Evolutionary conservation across 2,329 filamentous ascomycete species (phyloP).

Genomic region (Ascochyta rabiei): DNA sequence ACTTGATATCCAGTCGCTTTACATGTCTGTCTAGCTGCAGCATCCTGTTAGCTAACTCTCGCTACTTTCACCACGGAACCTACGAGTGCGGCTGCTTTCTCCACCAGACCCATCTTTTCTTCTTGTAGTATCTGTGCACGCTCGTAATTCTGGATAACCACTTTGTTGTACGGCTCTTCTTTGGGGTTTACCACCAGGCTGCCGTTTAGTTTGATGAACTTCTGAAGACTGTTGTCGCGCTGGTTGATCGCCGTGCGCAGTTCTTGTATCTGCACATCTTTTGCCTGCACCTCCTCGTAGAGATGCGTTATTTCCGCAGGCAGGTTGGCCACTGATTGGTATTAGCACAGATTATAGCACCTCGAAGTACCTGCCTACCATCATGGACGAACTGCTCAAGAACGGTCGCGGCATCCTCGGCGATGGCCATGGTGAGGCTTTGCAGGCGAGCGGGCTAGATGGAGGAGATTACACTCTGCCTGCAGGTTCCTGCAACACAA

Average conservation of each 20-base stretch:
- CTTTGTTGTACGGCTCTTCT: constrained; percentile 70
- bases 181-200: constrained; percentile 76
- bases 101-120: constrained; percentile 74
- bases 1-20: constrained; percentile 66
- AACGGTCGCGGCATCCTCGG: constrained; percentile 70
- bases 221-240: constrained; percentile 77
- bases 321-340: constrained; percentile 68
- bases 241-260: constrained; percentile 72
- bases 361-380: constrained; percentile 49
- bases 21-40: constrained; percentile 64
- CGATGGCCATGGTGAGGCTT: constrained; percentile 37
- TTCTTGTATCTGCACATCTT: constrained; percentile 74
- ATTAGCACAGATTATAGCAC: constrained; percentile 14
- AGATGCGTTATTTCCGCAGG: constrained; percentile 83
- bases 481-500: not conserved
- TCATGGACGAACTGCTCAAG: constrained; percentile 80
- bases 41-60: constrained; percentile 16
- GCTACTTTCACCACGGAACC: not conserved
- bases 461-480: not conserved
- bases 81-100: constrained; percentile 70
- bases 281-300: constrained; percentile 81
- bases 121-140: constrained; percentile 73
- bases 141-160: constrained; percentile 71
- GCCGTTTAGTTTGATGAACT: constrained; percentile 78
- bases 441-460: not conserved